Evolutionary conservation across 2,329 filamentous ascomycete species (phyloP).

Genomic region (Coniochaeta prunicola): DNA sequence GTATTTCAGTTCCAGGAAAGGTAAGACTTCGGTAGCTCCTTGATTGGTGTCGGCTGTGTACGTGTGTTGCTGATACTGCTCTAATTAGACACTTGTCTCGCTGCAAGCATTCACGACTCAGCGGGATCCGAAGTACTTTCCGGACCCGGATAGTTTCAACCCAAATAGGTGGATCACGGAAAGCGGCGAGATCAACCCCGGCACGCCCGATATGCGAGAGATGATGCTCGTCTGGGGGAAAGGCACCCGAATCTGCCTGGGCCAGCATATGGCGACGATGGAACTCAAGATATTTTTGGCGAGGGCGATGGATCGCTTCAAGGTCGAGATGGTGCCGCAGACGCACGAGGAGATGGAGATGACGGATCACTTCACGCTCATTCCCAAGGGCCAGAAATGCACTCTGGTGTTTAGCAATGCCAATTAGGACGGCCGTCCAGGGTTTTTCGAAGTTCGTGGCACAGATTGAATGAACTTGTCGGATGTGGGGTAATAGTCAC

Average conservation of each 20-base stretch:
- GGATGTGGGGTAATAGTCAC: not conserved
- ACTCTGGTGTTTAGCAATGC: slow-evolving; percentile 9
- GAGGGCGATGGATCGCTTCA: slow-evolving; percentile 5
- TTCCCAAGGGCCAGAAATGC: slow-evolving; percentile 6
- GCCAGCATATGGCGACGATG: slow-evolving; percentile 10
- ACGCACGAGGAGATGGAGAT: slow-evolving; percentile 10
- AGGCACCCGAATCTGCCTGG: slow-evolving; percentile 6
- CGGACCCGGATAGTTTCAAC: slow-evolving; percentile 10
- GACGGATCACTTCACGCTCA: slow-evolving; percentile 9
- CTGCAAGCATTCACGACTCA: slow-evolving; percentile 9
- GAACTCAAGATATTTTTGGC: slow-evolving; percentile 10
- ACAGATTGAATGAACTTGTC: not conserved
- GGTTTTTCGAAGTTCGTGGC: not conserved
- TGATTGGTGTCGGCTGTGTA: not conserved
- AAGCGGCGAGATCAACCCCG: slow-evolving; percentile 1
- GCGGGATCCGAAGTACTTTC: slow-evolving; percentile 9
- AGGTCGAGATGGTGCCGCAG: slow-evolving; percentile 3
- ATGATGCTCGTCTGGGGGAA: slow-evolving; percentile 9
- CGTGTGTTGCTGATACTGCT: not conserved
- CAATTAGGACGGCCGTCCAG: not conserved
- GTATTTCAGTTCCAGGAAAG: not conserved
- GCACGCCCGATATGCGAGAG: slow-evolving; percentile 7
- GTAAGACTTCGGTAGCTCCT: not conserved
- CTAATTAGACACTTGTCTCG: slow-evolving; percentile 6
- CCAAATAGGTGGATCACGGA: slow-evolving; percentile 8